Evolutionary conservation across 345 rosid genomes (phyloP).

Genomic region (Iberis pinnata): DNA sequence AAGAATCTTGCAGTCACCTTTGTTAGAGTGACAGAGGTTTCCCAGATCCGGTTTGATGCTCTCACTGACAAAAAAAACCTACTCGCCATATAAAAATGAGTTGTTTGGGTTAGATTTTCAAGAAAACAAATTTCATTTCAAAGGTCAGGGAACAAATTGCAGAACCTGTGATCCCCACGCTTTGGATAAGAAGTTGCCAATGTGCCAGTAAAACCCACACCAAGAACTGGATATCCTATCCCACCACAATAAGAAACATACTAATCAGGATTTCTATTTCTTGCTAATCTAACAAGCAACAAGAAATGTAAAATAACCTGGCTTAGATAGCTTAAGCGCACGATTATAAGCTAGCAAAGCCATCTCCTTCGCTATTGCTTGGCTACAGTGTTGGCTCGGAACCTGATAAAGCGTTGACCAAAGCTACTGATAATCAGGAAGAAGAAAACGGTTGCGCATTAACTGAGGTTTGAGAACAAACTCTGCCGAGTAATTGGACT

Average conservation of each 20-base stretch:
- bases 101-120: neutral
- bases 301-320: slow-evolving; percentile 38
- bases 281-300: neutral
- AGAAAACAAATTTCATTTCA: neutral
- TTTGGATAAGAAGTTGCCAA: slow-evolving; percentile 57
- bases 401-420: slow-evolving; percentile 34
- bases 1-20: slow-evolving; percentile 39
- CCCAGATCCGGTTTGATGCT: slow-evolving; percentile 51
- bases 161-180: slow-evolving; percentile 77
- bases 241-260: slow-evolving; percentile 6
- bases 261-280: too few relatives aligned
- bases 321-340: slow-evolving; percentile 68
- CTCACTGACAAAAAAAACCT: slow-evolving; percentile 75
- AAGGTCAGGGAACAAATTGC: neutral
- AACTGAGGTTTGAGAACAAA: slow-evolving; percentile 17
- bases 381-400: slow-evolving; percentile 55
- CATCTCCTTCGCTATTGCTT: slow-evolving; percentile 57
- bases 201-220: slow-evolving; percentile 83
- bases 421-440: neutral
- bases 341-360: slow-evolving; percentile 83
- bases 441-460: neutral
- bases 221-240: slow-evolving; percentile 62
- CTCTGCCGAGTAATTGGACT: slow-evolving; percentile 71
- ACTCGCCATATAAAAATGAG: slow-evolving; percentile 5
- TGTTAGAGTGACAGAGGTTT: slow-evolving; percentile 58